Percentiles rank a stretch among this genome's conserved stretches.
Evolutionary conservation across 2,329 filamentous ascomycete species (phyloP).

Genomic region (Claviceps digitariae): DNA sequence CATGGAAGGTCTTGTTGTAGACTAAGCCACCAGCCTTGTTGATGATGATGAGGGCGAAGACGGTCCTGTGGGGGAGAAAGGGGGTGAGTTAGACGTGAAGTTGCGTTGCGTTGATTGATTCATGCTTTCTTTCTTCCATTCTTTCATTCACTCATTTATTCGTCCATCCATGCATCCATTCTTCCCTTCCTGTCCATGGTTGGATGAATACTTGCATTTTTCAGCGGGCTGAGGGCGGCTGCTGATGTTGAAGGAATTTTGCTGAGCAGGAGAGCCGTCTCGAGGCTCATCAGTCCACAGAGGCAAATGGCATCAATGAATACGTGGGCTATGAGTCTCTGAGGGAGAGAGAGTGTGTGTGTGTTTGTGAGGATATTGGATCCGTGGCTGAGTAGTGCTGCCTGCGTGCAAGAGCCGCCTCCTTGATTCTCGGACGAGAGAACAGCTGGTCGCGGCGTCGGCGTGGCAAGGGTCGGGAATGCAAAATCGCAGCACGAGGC

Average conservation of each 20-base stretch:
- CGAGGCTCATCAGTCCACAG: constrained; percentile 7
- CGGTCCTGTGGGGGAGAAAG: constrained; percentile 51
- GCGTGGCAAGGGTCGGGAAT: background rate
- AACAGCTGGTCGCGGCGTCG: background rate
- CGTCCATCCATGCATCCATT: no score
- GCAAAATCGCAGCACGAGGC: background rate
- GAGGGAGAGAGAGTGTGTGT: no score
- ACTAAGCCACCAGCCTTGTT: constrained; percentile 96
- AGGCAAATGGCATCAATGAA: constrained; percentile 5
- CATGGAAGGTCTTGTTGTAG: constrained; percentile 89
- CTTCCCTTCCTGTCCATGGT: background rate
- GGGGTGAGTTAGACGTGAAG: background rate
- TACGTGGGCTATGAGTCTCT: background rate
- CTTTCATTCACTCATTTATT: no score
- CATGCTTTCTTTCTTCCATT: no score
- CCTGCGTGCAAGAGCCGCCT: background rate
- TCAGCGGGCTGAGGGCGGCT: background rate
- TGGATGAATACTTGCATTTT: background rate
- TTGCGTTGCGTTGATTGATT: background rate
- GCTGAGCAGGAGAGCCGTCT: background rate
- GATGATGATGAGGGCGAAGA: constrained; percentile 92
- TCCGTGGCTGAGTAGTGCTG: background rate
- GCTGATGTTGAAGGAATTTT: background rate
- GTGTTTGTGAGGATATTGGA: no score
- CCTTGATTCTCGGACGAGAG: no score